These are phyloP conservation scores for Fomitiporia mediterranea DNA, from an alignment of 1,284 basidiomycete genomes.

Conservation along the genomic window DNA sequence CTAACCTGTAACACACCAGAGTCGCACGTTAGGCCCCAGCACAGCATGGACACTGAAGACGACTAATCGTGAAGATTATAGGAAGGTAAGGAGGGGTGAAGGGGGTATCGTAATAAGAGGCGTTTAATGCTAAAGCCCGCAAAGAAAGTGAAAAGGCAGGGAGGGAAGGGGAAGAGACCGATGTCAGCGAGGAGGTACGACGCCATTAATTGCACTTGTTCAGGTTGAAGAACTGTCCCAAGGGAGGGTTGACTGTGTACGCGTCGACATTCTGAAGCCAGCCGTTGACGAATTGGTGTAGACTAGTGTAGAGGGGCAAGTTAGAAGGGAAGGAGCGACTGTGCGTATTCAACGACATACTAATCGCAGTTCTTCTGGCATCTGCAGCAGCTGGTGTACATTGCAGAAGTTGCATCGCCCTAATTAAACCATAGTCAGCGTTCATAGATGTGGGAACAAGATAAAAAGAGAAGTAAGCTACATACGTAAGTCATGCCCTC, in stretches of 20 bases:
- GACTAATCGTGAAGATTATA: neutral
- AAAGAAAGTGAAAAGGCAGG: neutral
- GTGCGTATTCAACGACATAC: conserved; percentile 39
- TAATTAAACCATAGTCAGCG: conserved; percentile 26
- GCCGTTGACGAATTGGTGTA: conserved; percentile 76
- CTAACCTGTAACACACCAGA: neutral
- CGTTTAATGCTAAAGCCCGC: neutral
- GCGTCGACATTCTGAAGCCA: conserved; percentile 68
- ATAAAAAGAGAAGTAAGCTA: neutral
- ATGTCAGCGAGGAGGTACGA: too few species aligned
- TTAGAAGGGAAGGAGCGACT: conserved; percentile 17
- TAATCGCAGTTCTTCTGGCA: conserved; percentile 81
- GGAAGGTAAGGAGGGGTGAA: too few species aligned
- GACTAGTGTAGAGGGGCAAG: conserved; percentile 42
- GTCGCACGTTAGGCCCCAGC: neutral
- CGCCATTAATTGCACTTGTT: conserved; percentile 42
- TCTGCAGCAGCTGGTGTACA: conserved; percentile 49
- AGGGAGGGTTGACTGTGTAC: conserved; percentile 37
- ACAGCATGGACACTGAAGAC: neutral
- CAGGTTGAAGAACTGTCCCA: conserved; percentile 72
- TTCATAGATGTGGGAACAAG: neutral
- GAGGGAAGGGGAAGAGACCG: neutral
- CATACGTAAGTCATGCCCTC: conserved; percentile 56
- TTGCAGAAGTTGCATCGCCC: conserved; percentile 57
- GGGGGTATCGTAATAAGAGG: neutral